Evolutionary conservation across 805 yeast genomes (phyloP), one percentile per base, ranked within the genome.

Genomic region (Kodamaea jinghongensis): DNA sequence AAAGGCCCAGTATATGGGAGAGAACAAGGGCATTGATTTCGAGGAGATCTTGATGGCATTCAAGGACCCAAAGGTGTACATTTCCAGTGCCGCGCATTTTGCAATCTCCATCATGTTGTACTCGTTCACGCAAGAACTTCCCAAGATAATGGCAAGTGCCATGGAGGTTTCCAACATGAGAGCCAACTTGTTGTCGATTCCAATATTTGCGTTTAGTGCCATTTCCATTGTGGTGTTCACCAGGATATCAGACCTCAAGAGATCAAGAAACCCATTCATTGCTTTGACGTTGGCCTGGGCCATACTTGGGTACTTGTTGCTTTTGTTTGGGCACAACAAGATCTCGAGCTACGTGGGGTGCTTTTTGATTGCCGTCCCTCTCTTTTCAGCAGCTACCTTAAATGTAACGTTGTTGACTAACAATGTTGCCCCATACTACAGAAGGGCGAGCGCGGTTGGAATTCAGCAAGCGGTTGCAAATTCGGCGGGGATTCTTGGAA

Each of bases 401-500:
- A 34, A 34, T 15, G 22, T 27, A 9, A 34, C 37, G 9, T 16
- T 34, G 23, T 14, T 34, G 11, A 34, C 37, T 4, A 34, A 34
- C 25, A 34, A 34, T 16, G 31, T 34, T 5, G 37, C 37, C 8
- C 37, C 37, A 2, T 34, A 27, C 22, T 34, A 34, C 14, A 34
- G 37, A 34, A 23, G 37, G 15, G 37, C 37, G 8, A 34, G 37
- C 14, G 37, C 37, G 7, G 30, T 34, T 5, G 37, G 37, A 4
- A 26, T 34, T 6, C 37, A 34, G 25, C 37, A 34, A 13, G 26
- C 37, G 9, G 29, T 26, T 7, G 37, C 29, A 12, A 34, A 34
- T 34, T 20, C 31, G 2, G 37, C 37, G n/a, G 37, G 37, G 23
- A 16, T 34, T 16, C 26, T 34, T 22, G 37, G 31, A 10, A 34